phyloP scores from a whole-genome alignment of 2,329 filamentous ascomycete species.

The Cordyceps cicadae region DNA sequence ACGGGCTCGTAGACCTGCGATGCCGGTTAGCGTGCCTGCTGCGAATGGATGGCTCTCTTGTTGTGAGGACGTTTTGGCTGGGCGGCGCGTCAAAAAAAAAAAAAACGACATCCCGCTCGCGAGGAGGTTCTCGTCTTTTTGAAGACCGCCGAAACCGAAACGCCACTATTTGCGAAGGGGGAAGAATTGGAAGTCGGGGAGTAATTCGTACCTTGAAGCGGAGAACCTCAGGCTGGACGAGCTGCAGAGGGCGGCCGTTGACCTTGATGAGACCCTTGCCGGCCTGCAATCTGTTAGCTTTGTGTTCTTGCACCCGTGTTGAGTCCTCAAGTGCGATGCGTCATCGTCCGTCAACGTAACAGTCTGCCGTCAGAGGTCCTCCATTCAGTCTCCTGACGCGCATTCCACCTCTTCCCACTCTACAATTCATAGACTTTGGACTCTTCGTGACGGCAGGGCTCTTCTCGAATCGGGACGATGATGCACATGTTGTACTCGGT shows the following conservation, averaged over 20 bases:
- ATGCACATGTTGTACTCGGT: background rate
- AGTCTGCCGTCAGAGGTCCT: background rate
- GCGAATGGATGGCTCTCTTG: conserved; percentile 12
- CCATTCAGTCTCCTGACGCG: background rate
- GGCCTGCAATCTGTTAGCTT: conserved; percentile 29
- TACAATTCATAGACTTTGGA: background rate
- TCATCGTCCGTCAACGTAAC: background rate
- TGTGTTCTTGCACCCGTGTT: background rate
- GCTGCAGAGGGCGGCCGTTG: conserved; percentile 90
- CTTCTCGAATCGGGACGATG: background rate
- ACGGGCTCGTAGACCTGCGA: conserved; percentile 91
- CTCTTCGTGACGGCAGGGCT: background rate
- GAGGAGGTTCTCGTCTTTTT: background rate
- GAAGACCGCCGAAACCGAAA: background rate
- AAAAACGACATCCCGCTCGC: too few relatives aligned
- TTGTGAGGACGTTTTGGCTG: background rate
- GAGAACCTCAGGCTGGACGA: conserved; percentile 93
- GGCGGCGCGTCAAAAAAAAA: background rate
- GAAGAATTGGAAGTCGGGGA: conserved; percentile 4
- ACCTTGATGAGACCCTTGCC: conserved; percentile 83
- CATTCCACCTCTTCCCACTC: background rate
- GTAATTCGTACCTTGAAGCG: conserved; percentile 75
- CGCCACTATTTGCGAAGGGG: conserved; percentile 6
- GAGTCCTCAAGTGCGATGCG: background rate
- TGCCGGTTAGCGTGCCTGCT: conserved; percentile 15